Conservation (phyloP, 192 early-diverging fungal genomes). For the Paraglomus brasilianum region DNA sequence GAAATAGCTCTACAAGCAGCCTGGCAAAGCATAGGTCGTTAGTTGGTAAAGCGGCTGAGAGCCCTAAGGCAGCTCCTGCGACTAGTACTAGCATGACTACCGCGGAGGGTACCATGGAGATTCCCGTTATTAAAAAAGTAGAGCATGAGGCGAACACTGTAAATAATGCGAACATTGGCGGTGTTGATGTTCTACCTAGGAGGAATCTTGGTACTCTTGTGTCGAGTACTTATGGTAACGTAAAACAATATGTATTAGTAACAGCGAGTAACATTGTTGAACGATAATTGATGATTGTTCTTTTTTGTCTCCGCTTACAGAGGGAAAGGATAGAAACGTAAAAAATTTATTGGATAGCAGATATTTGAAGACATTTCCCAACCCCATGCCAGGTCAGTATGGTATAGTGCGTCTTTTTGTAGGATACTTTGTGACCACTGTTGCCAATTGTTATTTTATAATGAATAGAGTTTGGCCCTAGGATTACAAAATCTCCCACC, state of each 20-base stretch:
- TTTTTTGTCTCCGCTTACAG: background rate
- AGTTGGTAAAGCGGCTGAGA: slow-evolving; percentile 19
- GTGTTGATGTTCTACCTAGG: background rate
- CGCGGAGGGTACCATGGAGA: slow-evolving; percentile 41
- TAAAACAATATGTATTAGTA: too few species aligned
- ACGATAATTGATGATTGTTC: too few species aligned
- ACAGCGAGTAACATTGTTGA: too few species aligned
- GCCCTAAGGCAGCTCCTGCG: slow-evolving; percentile 45
- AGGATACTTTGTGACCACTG: background rate
- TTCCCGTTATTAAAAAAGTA: slow-evolving; percentile 33
- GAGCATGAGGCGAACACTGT: slow-evolving; percentile 17
- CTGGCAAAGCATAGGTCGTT: slow-evolving; percentile 18
- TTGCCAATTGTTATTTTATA: background rate
- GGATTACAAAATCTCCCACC: background rate
- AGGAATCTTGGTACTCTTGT: slow-evolving; percentile 20
- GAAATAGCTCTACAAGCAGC: too few species aligned
- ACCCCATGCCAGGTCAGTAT: slow-evolving; percentile 24
- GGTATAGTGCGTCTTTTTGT: too few species aligned
- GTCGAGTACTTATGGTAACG: slow-evolving; percentile 29
- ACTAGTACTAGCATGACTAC: slow-evolving; percentile 48
- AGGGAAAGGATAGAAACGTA: slow-evolving; percentile 31
- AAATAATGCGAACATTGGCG: background rate
- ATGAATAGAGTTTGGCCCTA: slow-evolving; percentile 28
- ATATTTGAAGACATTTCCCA: slow-evolving; percentile 17
- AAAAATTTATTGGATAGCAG: slow-evolving; percentile 25